Evolutionary conservation across 371 early-diverging fungal genomes (phyloP).

Genomic region (Sporodiniella umbellata): DNA sequence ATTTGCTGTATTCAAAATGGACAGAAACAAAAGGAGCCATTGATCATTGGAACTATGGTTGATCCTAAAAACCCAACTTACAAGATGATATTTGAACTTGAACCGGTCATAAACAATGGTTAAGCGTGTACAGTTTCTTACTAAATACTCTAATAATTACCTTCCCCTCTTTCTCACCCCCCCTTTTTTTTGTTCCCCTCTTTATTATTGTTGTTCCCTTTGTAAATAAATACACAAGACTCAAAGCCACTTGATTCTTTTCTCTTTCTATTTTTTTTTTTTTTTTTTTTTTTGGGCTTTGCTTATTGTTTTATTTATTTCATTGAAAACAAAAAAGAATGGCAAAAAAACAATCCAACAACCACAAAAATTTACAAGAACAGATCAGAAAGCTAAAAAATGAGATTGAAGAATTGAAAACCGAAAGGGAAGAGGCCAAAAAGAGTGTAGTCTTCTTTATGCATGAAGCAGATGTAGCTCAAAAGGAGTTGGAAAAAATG

Average conservation of each 20-base stretch:
- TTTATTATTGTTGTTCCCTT: too few species aligned
- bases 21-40: slow-evolving; percentile 36
- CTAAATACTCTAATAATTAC: too few species aligned
- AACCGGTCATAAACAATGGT: slow-evolving; percentile 3
- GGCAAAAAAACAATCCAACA: slow-evolving; percentile 11
- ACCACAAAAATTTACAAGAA: slow-evolving; percentile 26
- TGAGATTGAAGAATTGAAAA: slow-evolving; percentile 35
- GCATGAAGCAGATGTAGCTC: slow-evolving; percentile 30
- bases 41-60: slow-evolving; percentile 37
- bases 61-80: slow-evolving; percentile 26
- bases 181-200: too few species aligned
- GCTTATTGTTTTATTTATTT: too few species aligned
- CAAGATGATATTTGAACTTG: slow-evolving; percentile 34
- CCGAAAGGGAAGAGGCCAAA: slow-evolving; percentile 38
- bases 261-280: neutral
- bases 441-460: slow-evolving; percentile 42
- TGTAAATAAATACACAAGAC: too few species aligned
- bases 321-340: slow-evolving; percentile 1
- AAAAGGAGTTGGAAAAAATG: too few species aligned
- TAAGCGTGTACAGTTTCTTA: slow-evolving; percentile 1
- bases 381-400: slow-evolving; percentile 26
- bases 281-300: neutral
- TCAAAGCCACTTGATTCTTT: neutral
- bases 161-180: too few species aligned
- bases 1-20: slow-evolving; percentile 53